Evolutionary conservation across 2,329 filamentous ascomycete genomes (phyloP).

Genomic region (Cercospora brassicicola): DNA sequence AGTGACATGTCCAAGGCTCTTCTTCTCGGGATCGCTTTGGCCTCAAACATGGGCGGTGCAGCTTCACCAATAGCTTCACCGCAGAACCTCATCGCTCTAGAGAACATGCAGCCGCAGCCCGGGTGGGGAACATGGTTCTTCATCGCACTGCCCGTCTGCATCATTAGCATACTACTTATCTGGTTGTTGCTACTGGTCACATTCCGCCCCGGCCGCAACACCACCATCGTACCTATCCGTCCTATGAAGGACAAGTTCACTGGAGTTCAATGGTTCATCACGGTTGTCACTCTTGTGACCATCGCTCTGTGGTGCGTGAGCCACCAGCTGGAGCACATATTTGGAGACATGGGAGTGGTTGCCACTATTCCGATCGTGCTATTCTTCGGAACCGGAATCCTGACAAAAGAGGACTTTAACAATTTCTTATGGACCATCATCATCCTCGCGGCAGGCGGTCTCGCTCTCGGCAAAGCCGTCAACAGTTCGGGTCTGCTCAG

Average conservation of each 20-base stretch:
- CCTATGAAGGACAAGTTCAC: constrained; percentile 85
- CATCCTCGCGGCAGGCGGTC: constrained; percentile 89
- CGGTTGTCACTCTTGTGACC: constrained; percentile 74
- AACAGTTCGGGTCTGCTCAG: constrained; percentile 89
- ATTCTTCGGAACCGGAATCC: constrained; percentile 93
- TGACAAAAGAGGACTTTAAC: constrained; percentile 99
- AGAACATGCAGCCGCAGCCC: constrained; percentile 89
- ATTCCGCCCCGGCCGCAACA: constrained; percentile 81
- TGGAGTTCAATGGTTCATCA: constrained; percentile 90
- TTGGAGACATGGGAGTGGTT: constrained; percentile 97
- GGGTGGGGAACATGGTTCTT: constrained; percentile 98
- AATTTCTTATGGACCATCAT: constrained; percentile 99
- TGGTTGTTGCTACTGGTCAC: constrained; percentile 83
- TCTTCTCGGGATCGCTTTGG: constrained; percentile 90
- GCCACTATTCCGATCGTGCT: constrained; percentile 93
- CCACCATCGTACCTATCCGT: constrained; percentile 86
- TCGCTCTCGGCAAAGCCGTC: constrained; percentile 90
- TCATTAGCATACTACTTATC: constrained; percentile 82
- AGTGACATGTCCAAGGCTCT: constrained; percentile 93
- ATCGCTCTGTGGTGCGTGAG: constrained; percentile 91
- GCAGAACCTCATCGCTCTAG: constrained; percentile 93
- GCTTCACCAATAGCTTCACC: constrained; percentile 96
- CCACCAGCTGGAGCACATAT: constrained; percentile 81
- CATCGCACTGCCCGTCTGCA: constrained; percentile 86
- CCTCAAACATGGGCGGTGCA: constrained; percentile 94